phyloP scores from a whole-genome alignment of 345 rosid genomes.

The Dipteronia dyeriana region DNA sequence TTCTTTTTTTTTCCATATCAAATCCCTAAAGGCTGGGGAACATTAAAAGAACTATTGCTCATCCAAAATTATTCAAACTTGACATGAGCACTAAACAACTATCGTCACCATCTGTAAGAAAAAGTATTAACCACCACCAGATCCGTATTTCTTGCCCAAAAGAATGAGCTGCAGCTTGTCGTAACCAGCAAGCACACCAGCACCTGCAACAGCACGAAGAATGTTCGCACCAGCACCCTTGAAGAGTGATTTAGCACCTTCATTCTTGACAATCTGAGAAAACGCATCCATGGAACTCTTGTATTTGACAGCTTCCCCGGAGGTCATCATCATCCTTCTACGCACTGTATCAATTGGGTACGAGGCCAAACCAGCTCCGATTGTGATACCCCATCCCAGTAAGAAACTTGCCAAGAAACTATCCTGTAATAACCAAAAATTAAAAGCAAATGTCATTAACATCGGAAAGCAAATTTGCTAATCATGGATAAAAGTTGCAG shows the following conservation, averaged over 20 bases:
- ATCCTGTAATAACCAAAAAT: slow-evolving; percentile 41
- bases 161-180: slow-evolving; percentile 61
- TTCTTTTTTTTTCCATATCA: not conserved
- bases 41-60: slow-evolving; percentile 13
- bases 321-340: slow-evolving; percentile 77
- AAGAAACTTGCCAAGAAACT: slow-evolving; percentile 63
- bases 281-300: slow-evolving; percentile 56
- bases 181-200: slow-evolving; percentile 69
- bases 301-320: slow-evolving; percentile 70
- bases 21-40: slow-evolving; percentile 17
- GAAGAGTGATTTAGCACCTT: slow-evolving; percentile 57
- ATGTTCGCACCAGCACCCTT: slow-evolving; percentile 75
- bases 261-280: slow-evolving; percentile 50
- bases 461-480: not conserved
- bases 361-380: slow-evolving; percentile 61
- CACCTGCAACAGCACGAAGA: slow-evolving; percentile 60
- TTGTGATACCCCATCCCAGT: slow-evolving; percentile 62
- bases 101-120: slow-evolving; percentile 7
- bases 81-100: slow-evolving; percentile 7
- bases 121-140: slow-evolving; percentile 41
- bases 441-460: not conserved
- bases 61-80: slow-evolving; percentile 34
- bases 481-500: not conserved
- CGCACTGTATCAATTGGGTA: slow-evolving; percentile 65
- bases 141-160: slow-evolving; percentile 61